Evolutionary conservation across 1,139 yeast genomes (phyloP).

Genomic region (Geotrichum fermentans): DNA sequence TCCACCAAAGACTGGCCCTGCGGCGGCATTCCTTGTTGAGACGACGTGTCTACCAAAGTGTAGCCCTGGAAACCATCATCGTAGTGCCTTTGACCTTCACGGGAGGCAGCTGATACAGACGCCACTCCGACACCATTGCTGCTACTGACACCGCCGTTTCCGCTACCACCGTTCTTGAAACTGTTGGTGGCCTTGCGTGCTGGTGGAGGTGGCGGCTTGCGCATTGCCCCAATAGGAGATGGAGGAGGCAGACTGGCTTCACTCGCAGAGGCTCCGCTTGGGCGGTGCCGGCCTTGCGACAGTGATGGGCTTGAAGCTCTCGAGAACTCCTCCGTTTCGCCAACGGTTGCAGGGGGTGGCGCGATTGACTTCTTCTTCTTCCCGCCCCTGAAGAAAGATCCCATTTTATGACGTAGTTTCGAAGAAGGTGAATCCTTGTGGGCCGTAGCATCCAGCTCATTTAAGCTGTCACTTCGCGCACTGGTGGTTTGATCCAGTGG

Average conservation of each 20-base stretch:
- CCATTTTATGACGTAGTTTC: slow-evolving; percentile 68
- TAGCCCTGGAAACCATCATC: no score
- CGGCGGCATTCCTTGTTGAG: no score
- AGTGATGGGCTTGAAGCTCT: not conserved
- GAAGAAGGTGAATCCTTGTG: slow-evolving; percentile 21
- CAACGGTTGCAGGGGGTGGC: slow-evolving; percentile 7
- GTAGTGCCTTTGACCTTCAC: no score
- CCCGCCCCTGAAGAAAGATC: slow-evolving; percentile 72
- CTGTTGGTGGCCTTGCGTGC: slow-evolving; percentile 60
- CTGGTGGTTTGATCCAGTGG: slow-evolving; percentile 16
- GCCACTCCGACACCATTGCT: slow-evolving; percentile 22
- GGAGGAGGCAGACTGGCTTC: not conserved
- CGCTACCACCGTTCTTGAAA: no score
- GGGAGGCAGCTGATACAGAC: slow-evolving; percentile 6
- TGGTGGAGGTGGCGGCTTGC: slow-evolving; percentile 63
- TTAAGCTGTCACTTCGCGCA: slow-evolving; percentile 14
- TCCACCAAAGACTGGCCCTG: no score
- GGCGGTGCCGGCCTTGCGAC: no score
- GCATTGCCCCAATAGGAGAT: not conserved
- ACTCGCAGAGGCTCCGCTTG: no score
- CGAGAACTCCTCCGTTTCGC: not conserved
- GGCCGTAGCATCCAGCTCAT: slow-evolving; percentile 4
- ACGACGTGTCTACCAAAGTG: no score
- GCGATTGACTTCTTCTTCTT: slow-evolving; percentile 35
- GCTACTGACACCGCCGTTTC: no score